Base-by-base conservation (phyloP, 805 yeast genomes). In the Debaryomyces tyrocola region DNA sequence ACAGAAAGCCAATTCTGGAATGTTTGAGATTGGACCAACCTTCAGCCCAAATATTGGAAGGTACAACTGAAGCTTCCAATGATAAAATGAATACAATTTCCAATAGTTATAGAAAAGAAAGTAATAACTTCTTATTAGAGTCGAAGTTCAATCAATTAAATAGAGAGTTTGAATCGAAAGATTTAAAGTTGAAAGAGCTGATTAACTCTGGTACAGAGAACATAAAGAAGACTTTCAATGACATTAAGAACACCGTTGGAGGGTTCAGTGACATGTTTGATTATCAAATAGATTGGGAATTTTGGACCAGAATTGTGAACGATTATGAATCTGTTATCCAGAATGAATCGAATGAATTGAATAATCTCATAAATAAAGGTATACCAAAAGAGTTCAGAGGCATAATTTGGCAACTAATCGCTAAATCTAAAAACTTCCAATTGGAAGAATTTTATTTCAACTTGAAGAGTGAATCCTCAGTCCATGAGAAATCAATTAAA, bases 351-450 rank as follows among this genome's bases (percentile, higher is more conserved):
- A 76, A 76, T 11, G 74, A 74, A 51, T 73, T 92, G 47, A 77
- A 83, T 39, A 60, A 66, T 33, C 82, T 86, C 37, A 79, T 94
- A 15, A 76, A 84, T 17, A 69, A 70, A 8, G 98, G 98, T 41
- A 84, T 92, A 35, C 98, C 99, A 11, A 70, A 78, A 38, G 94
- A 87, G 52, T 75, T 92, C 42, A 74, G 98, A 52, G 96, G 97
- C 2, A 83, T 91, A 53, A 79, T 92, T 17, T 92, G 99, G 99
- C 97, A 91, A 67, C 73, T 90, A 41, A 84, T 90, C 46, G 78
- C 96, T 14, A 80, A 83, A 51, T 85, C 96, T 7, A 91, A 91
- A 57, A 82, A 85, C 29, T 70, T 79, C 24, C 75, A 77, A 42
- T 64, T 83, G 43, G 85, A 80, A 50, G 88, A 83, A 50, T 74